phyloP scores from a whole-genome alignment of 129 eudicot genomes.

The Flaveria trinervia region DNA sequence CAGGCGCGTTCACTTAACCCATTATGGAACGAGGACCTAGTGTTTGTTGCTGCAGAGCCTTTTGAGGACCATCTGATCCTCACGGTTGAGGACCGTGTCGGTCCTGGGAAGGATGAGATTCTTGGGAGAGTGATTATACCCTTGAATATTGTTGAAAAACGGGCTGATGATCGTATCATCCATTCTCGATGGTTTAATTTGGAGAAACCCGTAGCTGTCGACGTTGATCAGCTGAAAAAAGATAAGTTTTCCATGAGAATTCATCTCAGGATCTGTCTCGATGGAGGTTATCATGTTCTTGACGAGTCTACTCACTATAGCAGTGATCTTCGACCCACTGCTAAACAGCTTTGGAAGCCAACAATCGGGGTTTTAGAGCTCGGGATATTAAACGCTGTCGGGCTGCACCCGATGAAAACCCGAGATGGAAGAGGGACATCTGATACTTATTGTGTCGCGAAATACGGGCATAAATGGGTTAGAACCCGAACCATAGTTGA shows the following conservation, averaged over 20 bases:
- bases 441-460: conserved; percentile 94
- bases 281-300: conserved; percentile 97
- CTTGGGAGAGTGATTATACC: conserved; percentile 87
- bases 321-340: conserved; percentile 98
- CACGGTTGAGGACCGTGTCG: conserved; percentile 96
- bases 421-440: conserved; percentile 89
- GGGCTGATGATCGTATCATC: conserved; percentile 88
- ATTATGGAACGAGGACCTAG: conserved; percentile 85
- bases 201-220: conserved; percentile 82
- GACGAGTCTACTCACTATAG: conserved; percentile 94
- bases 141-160: conserved; percentile 71
- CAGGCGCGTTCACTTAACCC: conserved; percentile 90
- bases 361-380: conserved; percentile 86
- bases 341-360: conserved; percentile 92
- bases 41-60: conserved; percentile 96
- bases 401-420: conserved; percentile 95
- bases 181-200: conserved; percentile 93
- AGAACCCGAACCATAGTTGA: conserved; percentile 87
- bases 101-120: conserved; percentile 95
- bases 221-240: conserved; percentile 86
- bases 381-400: conserved; percentile 79
- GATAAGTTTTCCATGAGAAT: conserved; percentile 85
- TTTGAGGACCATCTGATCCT: conserved; percentile 87
- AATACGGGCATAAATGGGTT: conserved; percentile 94
- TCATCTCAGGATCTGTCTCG: conserved; percentile 83